phyloP scores from a whole-genome alignment of 2,329 filamentous ascomycete genomes.

The Penicillium sp. region DNA sequence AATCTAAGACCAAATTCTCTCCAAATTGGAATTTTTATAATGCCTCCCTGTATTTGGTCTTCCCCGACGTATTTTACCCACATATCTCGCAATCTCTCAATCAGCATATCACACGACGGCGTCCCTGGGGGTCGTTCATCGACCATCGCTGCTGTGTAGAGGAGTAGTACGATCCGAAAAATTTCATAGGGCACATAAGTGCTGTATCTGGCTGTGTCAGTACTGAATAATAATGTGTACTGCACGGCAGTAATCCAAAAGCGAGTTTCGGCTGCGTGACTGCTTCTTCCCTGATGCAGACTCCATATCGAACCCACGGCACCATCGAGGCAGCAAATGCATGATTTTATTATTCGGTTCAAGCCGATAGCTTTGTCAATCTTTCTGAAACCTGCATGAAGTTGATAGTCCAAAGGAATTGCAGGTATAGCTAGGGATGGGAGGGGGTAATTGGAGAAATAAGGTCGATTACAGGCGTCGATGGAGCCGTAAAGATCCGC shows the following conservation, averaged over 20 bases:
- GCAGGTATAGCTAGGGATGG: too few relatives aligned
- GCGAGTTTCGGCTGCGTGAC: not conserved
- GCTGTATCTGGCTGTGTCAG: not conserved
- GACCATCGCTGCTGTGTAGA: not conserved
- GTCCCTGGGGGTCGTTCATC: not conserved
- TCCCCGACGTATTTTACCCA: not conserved
- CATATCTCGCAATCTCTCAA: not conserved
- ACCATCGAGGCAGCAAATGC: not conserved
- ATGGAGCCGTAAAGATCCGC: constrained; percentile 1
- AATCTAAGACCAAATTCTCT: not conserved
- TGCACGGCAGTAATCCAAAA: not conserved
- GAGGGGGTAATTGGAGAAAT: too few relatives aligned
- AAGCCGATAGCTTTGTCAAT: too few relatives aligned
- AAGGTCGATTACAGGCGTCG: not conserved
- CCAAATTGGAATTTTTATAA: not conserved
- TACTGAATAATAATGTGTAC: not conserved
- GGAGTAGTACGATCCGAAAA: not conserved
- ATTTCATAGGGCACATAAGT: not conserved
- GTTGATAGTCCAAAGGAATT: too few relatives aligned
- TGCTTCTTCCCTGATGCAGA: not conserved
- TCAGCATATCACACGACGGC: constrained; percentile 3
- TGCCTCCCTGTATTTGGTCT: not conserved
- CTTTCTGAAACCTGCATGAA: too few relatives aligned
- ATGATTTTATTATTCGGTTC: not conserved
- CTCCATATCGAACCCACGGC: not conserved